These are phyloP conservation scores for Warburgia ugandensis DNA, from an alignment of 164 flowering plant genomes.

Conservation along the genomic window DNA sequence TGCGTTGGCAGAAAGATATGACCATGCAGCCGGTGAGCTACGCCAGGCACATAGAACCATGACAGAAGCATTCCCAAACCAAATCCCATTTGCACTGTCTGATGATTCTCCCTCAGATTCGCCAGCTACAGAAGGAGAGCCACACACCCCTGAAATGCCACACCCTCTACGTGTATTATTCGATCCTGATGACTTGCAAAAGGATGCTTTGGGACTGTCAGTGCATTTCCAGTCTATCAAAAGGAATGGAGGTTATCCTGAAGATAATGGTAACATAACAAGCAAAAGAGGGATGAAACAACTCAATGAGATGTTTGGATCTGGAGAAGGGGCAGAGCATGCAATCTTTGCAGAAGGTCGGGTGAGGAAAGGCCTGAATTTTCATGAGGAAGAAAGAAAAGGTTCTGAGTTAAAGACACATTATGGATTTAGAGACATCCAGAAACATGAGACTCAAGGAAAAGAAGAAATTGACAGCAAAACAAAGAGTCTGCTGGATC, in stretches of 20 bases:
- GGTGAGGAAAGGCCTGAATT: slow-evolving; percentile 19
- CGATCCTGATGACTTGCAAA: slow-evolving; percentile 45
- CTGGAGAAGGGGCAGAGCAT: slow-evolving; percentile 18
- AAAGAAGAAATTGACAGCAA: slow-evolving; percentile 11
- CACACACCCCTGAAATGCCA: slow-evolving; percentile 46
- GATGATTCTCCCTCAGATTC: slow-evolving; percentile 50
- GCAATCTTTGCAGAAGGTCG: slow-evolving; percentile 23
- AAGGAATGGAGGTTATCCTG: slow-evolving; percentile 40
- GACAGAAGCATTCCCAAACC: slow-evolving; percentile 73
- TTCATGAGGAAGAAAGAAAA: slow-evolving; percentile 14
- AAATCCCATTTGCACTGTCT: slow-evolving; percentile 38
- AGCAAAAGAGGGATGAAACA: slow-evolving; percentile 49
- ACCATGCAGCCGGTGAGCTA: slow-evolving; percentile 77
- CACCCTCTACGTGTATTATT: slow-evolving; percentile 27
- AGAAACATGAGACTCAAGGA: slow-evolving; percentile 15
- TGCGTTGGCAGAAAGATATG: slow-evolving; percentile 90
- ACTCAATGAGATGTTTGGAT: slow-evolving; percentile 44
- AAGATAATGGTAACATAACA: slow-evolving; percentile 24
- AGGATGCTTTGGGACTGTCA: slow-evolving; percentile 32
- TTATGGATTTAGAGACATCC: slow-evolving; percentile 4
- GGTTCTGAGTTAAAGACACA: slow-evolving; percentile 6
- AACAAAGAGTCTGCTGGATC: slow-evolving; percentile 9
- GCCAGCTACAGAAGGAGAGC: slow-evolving; percentile 33
- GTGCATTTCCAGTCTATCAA: slow-evolving; percentile 26
- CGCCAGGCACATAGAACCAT: slow-evolving; percentile 85